These are phyloP conservation scores for Epichloe glyceriae DNA, from an alignment of 2,329 filamentous ascomycete genomes.

Conservation along the genomic window DNA sequence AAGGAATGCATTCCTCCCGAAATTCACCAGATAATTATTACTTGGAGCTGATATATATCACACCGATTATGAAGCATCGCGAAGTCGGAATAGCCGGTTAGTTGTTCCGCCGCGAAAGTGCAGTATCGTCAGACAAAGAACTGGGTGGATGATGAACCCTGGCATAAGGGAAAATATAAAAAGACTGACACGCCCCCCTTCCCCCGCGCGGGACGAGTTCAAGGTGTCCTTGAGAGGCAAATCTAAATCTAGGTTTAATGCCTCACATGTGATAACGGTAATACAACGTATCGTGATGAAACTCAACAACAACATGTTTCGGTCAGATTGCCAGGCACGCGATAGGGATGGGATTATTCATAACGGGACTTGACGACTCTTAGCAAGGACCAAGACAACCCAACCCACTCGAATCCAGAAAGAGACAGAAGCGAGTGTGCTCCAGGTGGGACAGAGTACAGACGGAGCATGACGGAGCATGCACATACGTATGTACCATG, in stretches of 20 bases:
- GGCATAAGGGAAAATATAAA: too few species aligned
- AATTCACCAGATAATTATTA: too few species aligned
- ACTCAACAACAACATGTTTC: neutral
- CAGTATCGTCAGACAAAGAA: too few species aligned
- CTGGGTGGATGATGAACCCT: too few species aligned
- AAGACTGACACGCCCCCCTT: too few species aligned
- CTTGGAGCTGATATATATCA: too few species aligned
- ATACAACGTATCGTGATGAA: constrained; percentile 1
- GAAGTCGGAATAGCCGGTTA: neutral
- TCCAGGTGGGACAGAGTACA: neutral
- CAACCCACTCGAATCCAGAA: neutral
- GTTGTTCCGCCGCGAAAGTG: neutral
- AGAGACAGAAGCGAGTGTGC: neutral
- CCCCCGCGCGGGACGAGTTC: too few species aligned
- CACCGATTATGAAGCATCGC: neutral
- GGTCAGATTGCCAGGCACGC: neutral
- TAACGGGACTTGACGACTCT: neutral
- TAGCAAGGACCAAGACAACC: neutral
- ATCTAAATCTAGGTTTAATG: neutral
- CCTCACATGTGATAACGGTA: constrained; percentile 4
- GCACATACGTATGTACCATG: too few species aligned
- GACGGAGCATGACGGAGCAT: neutral
- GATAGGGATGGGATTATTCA: neutral
- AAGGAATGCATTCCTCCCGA: too few species aligned
- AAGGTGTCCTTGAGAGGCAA: neutral